Percentiles rank a stretch among this genome's conserved stretches.
Evolutionary conservation across 495 filamentous ascomycete species (phyloP).

Genomic region (Aspergillus leporis): DNA sequence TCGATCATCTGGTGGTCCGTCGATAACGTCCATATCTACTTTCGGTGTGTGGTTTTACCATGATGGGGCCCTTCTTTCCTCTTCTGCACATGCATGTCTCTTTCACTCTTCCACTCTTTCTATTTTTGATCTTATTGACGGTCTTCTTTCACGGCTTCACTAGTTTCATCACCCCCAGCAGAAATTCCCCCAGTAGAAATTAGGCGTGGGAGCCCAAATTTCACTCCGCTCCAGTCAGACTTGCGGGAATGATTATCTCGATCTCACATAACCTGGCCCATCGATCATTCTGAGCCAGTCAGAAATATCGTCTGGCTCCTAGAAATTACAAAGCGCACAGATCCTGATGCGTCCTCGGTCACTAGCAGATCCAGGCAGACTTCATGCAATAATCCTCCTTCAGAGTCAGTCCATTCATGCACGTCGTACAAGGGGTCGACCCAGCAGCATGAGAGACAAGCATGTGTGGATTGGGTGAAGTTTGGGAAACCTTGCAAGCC

Average conservation of each 20-base stretch:
- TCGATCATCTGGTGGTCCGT: constrained; percentile 1
- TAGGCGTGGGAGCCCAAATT: not conserved
- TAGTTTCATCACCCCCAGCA: constrained; percentile 4
- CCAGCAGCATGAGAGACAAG: constrained; percentile 5
- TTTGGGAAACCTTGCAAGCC: constrained; percentile 15
- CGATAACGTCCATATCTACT: not conserved
- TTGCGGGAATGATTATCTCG: not conserved
- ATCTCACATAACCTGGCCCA: constrained; percentile 1
- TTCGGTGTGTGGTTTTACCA: not conserved
- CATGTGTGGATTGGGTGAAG: constrained; percentile 1
- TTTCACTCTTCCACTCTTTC: constrained; percentile 1
- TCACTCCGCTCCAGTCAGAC: constrained; percentile 6
- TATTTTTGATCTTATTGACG: not conserved
- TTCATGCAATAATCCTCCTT: constrained; percentile 16
- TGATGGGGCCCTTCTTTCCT: not conserved
- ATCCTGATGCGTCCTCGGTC: constrained; percentile 6
- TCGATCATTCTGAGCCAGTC: constrained; percentile 2
- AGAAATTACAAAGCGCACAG: not conserved
- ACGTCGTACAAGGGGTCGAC: constrained; percentile 26
- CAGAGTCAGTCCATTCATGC: constrained; percentile 21
- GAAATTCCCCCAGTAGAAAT: constrained; percentile 2
- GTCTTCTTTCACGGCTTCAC: constrained; percentile 1
- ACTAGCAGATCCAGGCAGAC: constrained; percentile 12
- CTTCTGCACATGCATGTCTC: not conserved
- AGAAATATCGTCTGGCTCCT: not conserved